Evolutionary conservation across 495 filamentous ascomycete genomes (phyloP).

Genomic region (Staphylotrichum longicolle): DNA sequence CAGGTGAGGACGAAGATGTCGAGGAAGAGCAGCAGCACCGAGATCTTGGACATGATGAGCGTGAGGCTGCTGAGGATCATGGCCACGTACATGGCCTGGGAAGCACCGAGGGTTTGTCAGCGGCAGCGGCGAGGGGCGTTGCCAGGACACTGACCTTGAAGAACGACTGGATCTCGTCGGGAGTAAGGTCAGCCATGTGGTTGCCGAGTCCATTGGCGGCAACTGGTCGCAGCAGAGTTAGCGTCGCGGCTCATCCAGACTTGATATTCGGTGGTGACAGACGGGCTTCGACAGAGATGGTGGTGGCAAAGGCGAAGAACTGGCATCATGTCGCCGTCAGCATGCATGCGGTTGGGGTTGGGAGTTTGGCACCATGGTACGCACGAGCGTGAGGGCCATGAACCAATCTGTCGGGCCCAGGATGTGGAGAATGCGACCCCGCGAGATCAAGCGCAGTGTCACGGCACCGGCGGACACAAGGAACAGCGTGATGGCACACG

Average conservation of each 20-base stretch:
- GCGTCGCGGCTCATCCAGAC: not conserved
- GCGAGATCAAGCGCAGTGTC: conserved; percentile 19
- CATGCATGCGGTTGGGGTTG: not conserved
- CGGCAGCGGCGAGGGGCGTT: not conserved
- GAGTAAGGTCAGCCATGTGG: not conserved
- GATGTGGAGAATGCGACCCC: conserved; percentile 14
- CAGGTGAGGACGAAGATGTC: conserved; percentile 26
- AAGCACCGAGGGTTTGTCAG: not conserved
- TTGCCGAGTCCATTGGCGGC: not conserved
- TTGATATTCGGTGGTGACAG: not conserved
- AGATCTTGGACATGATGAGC: conserved; percentile 33
- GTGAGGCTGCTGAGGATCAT: conserved; percentile 18
- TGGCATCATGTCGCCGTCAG: not conserved
- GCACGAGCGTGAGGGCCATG: conserved; percentile 13
- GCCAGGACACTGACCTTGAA: not conserved
- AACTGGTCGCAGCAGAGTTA: conserved; percentile 2
- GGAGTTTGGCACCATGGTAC: not conserved
- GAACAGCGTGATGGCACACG: not conserved
- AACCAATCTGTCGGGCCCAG: conserved; percentile 18
- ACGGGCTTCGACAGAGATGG: conserved; percentile 2
- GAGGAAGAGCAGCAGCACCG: conserved; percentile 29
- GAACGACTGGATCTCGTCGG: not conserved
- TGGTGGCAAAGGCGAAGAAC: conserved; percentile 9
- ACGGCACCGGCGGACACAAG: conserved; percentile 11
- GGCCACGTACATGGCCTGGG: not conserved